phyloP scores from a whole-genome alignment of 164 flowering plant species.

The Vitis rotundifolia region DNA sequence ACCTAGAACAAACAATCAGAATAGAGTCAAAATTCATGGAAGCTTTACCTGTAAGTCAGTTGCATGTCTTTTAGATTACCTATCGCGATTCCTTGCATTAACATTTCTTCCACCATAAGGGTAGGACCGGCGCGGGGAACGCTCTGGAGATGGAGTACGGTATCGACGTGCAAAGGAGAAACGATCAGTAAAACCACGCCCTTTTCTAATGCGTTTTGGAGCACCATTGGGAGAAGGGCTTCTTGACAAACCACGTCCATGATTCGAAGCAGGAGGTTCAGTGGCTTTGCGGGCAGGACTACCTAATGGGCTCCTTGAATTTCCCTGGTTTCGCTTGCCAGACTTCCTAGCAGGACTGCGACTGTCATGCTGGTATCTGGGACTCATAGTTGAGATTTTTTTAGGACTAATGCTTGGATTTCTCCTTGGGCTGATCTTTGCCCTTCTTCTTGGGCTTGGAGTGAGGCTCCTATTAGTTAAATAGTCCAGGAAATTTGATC shows the following conservation, averaged over 20 bases:
- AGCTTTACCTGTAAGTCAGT: background rate
- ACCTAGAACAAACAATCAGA: slow-evolving; percentile 19
- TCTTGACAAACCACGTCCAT: slow-evolving; percentile 33
- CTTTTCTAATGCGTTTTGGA: slow-evolving; percentile 74
- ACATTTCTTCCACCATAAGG: slow-evolving; percentile 53
- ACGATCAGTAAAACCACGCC: slow-evolving; percentile 83
- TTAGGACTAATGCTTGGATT: slow-evolving; percentile 42
- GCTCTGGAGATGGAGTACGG: slow-evolving; percentile 83
- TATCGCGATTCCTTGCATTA: slow-evolving; percentile 49
- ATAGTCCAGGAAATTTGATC: slow-evolving; percentile 1
- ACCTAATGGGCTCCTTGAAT: slow-evolving; percentile 33
- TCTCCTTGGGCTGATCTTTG: slow-evolving; percentile 22
- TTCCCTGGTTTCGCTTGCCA: slow-evolving; percentile 18
- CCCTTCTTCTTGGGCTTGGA: slow-evolving; percentile 35
- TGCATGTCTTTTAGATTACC: slow-evolving; percentile 35
- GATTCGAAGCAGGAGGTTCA: slow-evolving; percentile 33
- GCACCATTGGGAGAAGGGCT: slow-evolving; percentile 58
- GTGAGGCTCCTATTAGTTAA: slow-evolving; percentile 38
- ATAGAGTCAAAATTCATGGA: slow-evolving; percentile 6
- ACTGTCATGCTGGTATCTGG: slow-evolving; percentile 22
- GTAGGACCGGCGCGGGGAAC: slow-evolving; percentile 43
- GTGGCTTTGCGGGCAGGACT: slow-evolving; percentile 36
- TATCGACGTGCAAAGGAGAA: slow-evolving; percentile 77
- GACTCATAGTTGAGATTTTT: slow-evolving; percentile 17
- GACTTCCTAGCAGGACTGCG: slow-evolving; percentile 30